Percentiles rank a stretch among this genome's conserved stretches.
phyloP scores from a whole-genome alignment of 257 asterid species.

The Ballota nigra region DNA sequence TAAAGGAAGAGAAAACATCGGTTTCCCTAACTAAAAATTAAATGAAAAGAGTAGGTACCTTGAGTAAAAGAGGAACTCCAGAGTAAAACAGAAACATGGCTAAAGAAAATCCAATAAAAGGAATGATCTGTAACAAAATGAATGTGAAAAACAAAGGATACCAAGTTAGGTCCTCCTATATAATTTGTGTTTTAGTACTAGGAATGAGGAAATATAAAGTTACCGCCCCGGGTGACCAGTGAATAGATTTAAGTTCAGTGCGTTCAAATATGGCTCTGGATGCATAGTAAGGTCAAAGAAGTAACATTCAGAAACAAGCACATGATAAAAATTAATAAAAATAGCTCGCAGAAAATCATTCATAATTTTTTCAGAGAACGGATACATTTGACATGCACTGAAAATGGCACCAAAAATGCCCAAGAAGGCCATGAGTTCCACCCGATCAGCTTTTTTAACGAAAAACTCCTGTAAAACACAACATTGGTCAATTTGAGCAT shows the following conservation, averaged over 20 bases:
- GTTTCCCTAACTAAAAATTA: background rate
- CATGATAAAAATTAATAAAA: background rate
- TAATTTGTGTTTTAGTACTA: background rate
- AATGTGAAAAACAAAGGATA: slow-evolving; percentile 10
- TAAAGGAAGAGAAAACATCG: background rate
- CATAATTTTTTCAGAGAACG: slow-evolving; percentile 12
- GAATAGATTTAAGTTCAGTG: slow-evolving; percentile 66
- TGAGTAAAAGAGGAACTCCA: slow-evolving; percentile 70
- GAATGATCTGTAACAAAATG: slow-evolving; percentile 58
- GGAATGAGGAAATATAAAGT: background rate
- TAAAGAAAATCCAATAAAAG: slow-evolving; percentile 80
- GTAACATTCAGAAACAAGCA: background rate
- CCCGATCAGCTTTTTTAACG: slow-evolving; percentile 77
- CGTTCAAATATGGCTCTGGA: slow-evolving; percentile 83
- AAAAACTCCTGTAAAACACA: slow-evolving; percentile 64
- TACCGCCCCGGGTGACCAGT: slow-evolving; percentile 80
- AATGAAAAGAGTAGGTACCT: slow-evolving; percentile 52
- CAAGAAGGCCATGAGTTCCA: slow-evolving; percentile 91
- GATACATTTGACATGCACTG: slow-evolving; percentile 92
- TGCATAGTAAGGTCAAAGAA: slow-evolving; percentile 39
- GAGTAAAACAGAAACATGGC: slow-evolving; percentile 94
- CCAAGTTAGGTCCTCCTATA: background rate
- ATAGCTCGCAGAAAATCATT: background rate
- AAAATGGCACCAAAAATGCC: slow-evolving; percentile 87
- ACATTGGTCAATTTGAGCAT: background rate